A percentile compares a stretch with the other conserved stretches of the same genome.
Evolutionary conservation across 139 green algal species (phyloP).

Genomic region (Chlamydomonas asymmetrica): DNA sequence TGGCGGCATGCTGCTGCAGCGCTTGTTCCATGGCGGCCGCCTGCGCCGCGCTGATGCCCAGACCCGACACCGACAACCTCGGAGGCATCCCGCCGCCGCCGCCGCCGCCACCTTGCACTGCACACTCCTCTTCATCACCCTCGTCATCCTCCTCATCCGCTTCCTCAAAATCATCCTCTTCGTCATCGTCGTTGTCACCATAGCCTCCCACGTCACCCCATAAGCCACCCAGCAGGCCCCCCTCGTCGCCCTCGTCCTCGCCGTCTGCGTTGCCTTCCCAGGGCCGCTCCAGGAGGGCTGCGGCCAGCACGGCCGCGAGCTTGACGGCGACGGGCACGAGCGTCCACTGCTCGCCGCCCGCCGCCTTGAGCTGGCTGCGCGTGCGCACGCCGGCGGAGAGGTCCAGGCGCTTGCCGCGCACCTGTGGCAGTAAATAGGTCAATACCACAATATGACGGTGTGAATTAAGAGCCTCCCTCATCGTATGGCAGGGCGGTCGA

Average conservation of each 20-base stretch:
- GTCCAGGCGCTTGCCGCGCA: constrained; percentile 28
- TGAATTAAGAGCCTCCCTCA: no score
- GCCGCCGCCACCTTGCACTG: no score
- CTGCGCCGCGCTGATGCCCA: no score
- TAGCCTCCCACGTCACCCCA: neutral
- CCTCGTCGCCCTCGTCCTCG: neutral
- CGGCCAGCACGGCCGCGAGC: constrained; percentile 19
- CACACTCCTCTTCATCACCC: neutral
- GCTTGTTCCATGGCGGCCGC: no score
- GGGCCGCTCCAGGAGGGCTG: constrained; percentile 22
- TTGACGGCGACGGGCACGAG: constrained; percentile 11
- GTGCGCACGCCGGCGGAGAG: constrained; percentile 15
- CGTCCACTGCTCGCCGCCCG: constrained; percentile 24
- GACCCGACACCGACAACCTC: no score
- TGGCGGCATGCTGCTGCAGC: no score
- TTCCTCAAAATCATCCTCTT: neutral
- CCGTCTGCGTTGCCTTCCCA: neutral
- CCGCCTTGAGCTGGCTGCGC: constrained; percentile 9
- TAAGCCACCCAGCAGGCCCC: neutral
- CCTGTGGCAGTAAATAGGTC: no score
- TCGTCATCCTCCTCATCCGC: neutral
- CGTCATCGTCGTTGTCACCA: neutral
- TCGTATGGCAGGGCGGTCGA: no score
- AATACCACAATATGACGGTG: no score
- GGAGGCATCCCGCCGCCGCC: no score